phyloP scores from a whole-genome alignment of 306 rosid species.

The Trichosanthes truncata region DNA sequence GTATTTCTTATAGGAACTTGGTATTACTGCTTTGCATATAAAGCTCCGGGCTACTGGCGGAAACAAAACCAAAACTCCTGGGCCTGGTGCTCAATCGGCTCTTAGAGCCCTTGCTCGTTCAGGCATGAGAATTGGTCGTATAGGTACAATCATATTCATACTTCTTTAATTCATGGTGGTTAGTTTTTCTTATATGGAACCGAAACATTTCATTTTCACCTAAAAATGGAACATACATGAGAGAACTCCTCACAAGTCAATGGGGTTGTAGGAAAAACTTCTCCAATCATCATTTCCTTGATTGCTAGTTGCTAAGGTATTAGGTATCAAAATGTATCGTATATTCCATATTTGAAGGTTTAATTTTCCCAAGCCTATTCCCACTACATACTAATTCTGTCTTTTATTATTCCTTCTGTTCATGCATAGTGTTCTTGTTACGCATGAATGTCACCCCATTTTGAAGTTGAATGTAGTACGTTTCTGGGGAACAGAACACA shows the following conservation, averaged over 20 bases:
- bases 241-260: not conserved
- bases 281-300: not conserved
- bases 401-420: not conserved
- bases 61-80: constrained; percentile 50
- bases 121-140: constrained; percentile 52
- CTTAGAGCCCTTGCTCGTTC: constrained; percentile 55
- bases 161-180: not conserved
- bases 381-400: not conserved
- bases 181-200: not conserved
- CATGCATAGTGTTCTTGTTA: not conserved
- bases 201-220: not conserved
- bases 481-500: not conserved
- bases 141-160: constrained; percentile 17
- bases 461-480: not conserved
- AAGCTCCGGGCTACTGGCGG: constrained; percentile 56
- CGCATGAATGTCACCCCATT: not conserved
- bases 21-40: constrained; percentile 46
- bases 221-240: not conserved
- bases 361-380: not conserved
- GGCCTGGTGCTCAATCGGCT: constrained; percentile 49
- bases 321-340: not conserved
- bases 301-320: not conserved
- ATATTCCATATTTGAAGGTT: not conserved
- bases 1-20: constrained; percentile 27
- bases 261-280: not conserved